Conservation (phyloP, 2,329 filamentous ascomycete genomes). For the Boeremia exigua region DNA sequence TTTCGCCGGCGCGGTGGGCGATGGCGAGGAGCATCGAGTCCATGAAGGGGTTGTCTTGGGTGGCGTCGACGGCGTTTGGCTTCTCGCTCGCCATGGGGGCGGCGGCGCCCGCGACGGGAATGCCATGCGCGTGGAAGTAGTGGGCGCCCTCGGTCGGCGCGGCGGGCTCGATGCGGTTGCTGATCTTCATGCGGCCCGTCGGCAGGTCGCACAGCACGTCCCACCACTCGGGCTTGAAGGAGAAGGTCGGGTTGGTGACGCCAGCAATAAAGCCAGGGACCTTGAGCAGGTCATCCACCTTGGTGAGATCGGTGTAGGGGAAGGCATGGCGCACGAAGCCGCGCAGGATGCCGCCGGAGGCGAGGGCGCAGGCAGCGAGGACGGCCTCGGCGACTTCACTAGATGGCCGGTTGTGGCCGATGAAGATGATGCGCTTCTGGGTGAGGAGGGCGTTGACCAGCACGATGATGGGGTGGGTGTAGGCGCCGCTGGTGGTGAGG, state of each 20-base stretch:
- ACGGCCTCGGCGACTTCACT: conserved; percentile 98
- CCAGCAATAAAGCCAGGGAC: conserved; percentile 98
- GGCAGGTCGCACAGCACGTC: conserved; percentile 93
- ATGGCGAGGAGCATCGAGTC: conserved; percentile 83
- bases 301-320: conserved; percentile 96
- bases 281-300: conserved; percentile 94
- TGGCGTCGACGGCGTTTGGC: conserved; percentile 66
- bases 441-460: conserved; percentile 93
- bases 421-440: conserved; percentile 94
- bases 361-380: conserved; percentile 91
- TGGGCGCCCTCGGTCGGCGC: conserved; percentile 81
- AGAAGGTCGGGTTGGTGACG: conserved; percentile 96
- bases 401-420: conserved; percentile 93
- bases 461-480: conserved; percentile 93
- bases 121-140: conserved; percentile 79
- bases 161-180: conserved; percentile 81
- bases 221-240: conserved; percentile 97
- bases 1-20: conserved; percentile 80
- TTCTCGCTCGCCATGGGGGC: conserved; percentile 34
- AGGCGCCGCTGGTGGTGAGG: conserved; percentile 87
- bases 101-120: conserved; percentile 35
- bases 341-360: conserved; percentile 87
- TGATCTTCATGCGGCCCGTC: conserved; percentile 93
- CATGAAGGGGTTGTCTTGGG: conserved; percentile 90
- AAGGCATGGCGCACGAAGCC: conserved; percentile 97